These are phyloP conservation scores for Actinomortierella wolfii DNA, from an alignment of 371 early-diverging fungal species.

Conservation along the genomic window DNA sequence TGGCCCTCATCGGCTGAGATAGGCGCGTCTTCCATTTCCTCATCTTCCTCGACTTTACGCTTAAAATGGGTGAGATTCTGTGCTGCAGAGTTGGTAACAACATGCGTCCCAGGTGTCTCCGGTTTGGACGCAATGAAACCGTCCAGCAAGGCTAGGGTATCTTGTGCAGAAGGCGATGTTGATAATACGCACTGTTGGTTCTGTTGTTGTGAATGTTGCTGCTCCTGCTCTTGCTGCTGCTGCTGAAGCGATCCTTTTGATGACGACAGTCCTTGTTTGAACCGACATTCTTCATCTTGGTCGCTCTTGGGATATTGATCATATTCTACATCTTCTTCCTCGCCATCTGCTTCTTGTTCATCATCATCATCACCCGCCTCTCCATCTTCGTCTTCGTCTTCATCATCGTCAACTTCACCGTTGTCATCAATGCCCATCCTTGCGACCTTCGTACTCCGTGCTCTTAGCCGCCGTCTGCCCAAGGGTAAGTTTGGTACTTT, in stretches of 20 bases:
- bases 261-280: too few species aligned
- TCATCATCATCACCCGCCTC: slow-evolving; percentile 38
- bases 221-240: too few species aligned
- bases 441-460: slow-evolving; percentile 36
- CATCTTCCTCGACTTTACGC: slow-evolving; percentile 43
- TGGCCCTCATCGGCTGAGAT: slow-evolving; percentile 43
- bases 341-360: slow-evolving; percentile 24
- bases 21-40: slow-evolving; percentile 37
- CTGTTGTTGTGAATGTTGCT: too few species aligned
- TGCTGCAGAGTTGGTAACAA: background rate
- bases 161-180: too few species aligned
- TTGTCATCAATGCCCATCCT: slow-evolving; percentile 41
- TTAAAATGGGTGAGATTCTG: slow-evolving; percentile 18
- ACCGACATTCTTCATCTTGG: slow-evolving; percentile 11
- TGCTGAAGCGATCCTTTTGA: too few species aligned
- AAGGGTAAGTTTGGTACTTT: slow-evolving; percentile 33
- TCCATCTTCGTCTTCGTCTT: slow-evolving; percentile 30
- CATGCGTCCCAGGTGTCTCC: slow-evolving; percentile 10
- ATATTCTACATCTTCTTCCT: slow-evolving; percentile 25
- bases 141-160: background rate
- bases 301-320: slow-evolving; percentile 19
- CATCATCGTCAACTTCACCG: slow-evolving; percentile 21
- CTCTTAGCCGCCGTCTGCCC: slow-evolving; percentile 32
- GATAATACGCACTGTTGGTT: too few species aligned
- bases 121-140: slow-evolving; percentile 45